Conservation (phyloP, 768 basidiomycete species). For the Xanthoconium purpureum region DNA sequence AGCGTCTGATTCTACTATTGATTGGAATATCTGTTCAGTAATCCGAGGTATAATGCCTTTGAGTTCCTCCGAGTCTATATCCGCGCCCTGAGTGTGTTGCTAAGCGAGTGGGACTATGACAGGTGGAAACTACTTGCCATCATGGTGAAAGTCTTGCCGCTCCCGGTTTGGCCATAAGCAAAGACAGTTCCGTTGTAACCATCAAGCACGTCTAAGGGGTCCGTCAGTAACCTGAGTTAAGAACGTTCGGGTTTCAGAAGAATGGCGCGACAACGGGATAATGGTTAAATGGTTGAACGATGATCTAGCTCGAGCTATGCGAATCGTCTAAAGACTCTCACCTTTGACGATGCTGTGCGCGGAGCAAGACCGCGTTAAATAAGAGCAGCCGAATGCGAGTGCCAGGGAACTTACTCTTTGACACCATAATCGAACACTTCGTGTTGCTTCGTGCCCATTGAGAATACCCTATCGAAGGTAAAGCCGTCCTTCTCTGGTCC, state of each 20-base stretch:
- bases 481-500: constrained; percentile 97
- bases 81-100: constrained; percentile 68
- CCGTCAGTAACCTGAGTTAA: constrained; percentile 17
- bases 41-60: constrained; percentile 98
- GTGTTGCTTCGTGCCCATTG: constrained; percentile 83
- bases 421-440: constrained; percentile 99
- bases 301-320: background rate
- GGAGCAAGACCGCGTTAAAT: constrained; percentile 17
- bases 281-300: background rate
- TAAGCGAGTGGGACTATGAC: constrained; percentile 8
- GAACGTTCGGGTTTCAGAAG: background rate
- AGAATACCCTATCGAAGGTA: constrained; percentile 95
- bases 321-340: constrained; percentile 30
- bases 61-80: constrained; percentile 90
- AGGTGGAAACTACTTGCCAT: constrained; percentile 59
- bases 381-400: constrained; percentile 3
- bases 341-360: constrained; percentile 81
- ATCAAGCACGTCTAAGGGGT: constrained; percentile 81
- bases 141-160: constrained; percentile 98
- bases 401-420: constrained; percentile 68
- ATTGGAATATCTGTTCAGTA: constrained; percentile 98
- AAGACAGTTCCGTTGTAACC: constrained; percentile 98
- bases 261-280: constrained; percentile 1
- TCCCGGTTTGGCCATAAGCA: constrained; percentile 96
- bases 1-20: constrained; percentile 92